Conservation (phyloP, 164 flowering plant genomes). For the Pachysandra terminalis region DNA sequence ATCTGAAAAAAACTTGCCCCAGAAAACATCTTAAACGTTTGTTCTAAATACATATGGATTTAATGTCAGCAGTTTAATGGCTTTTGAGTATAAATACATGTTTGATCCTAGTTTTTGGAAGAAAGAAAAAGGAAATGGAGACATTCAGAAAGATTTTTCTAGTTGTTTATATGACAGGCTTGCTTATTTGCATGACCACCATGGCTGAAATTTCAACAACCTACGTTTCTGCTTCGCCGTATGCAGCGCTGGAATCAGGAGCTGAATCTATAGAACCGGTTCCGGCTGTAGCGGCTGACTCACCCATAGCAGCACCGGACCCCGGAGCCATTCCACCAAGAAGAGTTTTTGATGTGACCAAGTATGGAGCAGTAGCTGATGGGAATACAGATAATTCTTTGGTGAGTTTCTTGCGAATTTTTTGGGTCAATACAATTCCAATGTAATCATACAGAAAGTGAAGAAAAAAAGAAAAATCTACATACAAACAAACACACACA, state of each 20-base stretch:
- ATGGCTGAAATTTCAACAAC: neutral
- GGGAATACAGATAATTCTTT: constrained; percentile 19
- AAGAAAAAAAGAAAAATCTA: too few species aligned
- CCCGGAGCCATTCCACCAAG: neutral
- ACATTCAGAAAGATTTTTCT: neutral
- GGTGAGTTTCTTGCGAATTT: too few species aligned
- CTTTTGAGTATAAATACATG: too few species aligned
- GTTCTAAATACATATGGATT: too few species aligned
- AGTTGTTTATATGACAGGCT: neutral
- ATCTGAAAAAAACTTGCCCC: too few species aligned
- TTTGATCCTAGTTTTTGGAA: neutral
- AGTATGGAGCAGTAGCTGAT: constrained; percentile 29
- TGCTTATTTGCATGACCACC: neutral
- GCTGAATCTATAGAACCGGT: neutral
- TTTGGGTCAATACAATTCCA: too few species aligned
- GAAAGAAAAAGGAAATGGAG: neutral
- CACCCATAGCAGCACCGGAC: neutral
- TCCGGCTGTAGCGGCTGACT: neutral
- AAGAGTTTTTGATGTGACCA: constrained; percentile 29
- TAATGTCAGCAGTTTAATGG: too few species aligned
- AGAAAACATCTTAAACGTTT: too few species aligned
- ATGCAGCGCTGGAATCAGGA: neutral
- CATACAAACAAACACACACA: neutral
- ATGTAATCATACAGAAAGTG: too few species aligned
- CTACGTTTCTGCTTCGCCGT: neutral